Evolutionary conservation across 1,284 basidiomycete species (phyloP).

Genomic region (Phylloporus gajari): DNA sequence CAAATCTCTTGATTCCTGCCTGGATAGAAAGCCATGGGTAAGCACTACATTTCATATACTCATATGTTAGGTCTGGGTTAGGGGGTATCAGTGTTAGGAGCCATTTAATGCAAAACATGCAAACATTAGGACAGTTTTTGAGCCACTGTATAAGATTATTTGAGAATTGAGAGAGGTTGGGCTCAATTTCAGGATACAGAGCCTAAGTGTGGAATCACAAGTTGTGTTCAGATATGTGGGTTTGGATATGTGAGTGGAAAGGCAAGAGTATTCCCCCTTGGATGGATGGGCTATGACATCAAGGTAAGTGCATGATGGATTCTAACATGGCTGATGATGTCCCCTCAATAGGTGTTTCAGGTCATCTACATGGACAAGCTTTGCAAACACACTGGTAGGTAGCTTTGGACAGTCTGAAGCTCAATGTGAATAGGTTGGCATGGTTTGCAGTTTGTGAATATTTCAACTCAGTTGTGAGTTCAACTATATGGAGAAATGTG

Average conservation of each 20-base stretch:
- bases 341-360: conserved; percentile 57
- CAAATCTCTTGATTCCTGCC: too few relatives aligned
- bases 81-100: too few relatives aligned
- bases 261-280: conserved; percentile 95
- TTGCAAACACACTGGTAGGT: conserved; percentile 90
- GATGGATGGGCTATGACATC: conserved; percentile 95
- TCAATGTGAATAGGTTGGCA: background rate
- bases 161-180: too few relatives aligned
- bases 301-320: conserved; percentile 74
- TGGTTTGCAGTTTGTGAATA: conserved; percentile 74
- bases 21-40: too few relatives aligned
- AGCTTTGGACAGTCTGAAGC: background rate
- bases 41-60: too few relatives aligned
- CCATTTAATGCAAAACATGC: too few relatives aligned
- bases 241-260: conserved; percentile 68
- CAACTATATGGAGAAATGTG: conserved; percentile 72
- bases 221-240: too few relatives aligned
- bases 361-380: conserved; percentile 96
- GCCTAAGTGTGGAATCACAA: too few relatives aligned
- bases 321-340: background rate
- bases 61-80: too few relatives aligned
- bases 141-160: too few relatives aligned
- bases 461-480: conserved; percentile 74
- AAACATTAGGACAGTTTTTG: too few relatives aligned
- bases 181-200: too few relatives aligned